phyloP scores from a whole-genome alignment of 306 rosid genomes.

The Casuarina cunninghamiana region DNA sequence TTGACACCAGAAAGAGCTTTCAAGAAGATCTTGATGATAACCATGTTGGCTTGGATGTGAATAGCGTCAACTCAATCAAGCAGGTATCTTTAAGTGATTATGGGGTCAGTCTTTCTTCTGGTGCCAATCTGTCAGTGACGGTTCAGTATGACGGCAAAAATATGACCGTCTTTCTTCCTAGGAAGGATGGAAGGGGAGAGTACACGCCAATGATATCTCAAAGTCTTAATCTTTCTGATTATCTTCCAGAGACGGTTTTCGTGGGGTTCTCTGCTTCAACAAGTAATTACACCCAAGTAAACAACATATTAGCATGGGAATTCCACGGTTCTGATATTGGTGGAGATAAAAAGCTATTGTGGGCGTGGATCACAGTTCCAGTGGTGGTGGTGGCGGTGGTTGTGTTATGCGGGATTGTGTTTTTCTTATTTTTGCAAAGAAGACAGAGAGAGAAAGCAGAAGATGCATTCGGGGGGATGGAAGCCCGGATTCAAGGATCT shows the following conservation, averaged over 20 bases:
- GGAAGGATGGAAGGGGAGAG: slow-evolving; percentile 9
- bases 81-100: slow-evolving; percentile 28
- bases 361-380: slow-evolving; percentile 50
- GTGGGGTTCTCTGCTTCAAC: slow-evolving; percentile 83
- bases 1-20: slow-evolving; percentile 61
- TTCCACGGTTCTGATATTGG: slow-evolving; percentile 29
- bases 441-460: slow-evolving; percentile 24
- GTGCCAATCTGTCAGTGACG: not conserved
- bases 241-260: slow-evolving; percentile 42
- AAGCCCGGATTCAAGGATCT: slow-evolving; percentile 54
- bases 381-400: not conserved
- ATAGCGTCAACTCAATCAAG: slow-evolving; percentile 46
- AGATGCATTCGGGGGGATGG: slow-evolving; percentile 50
- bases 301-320: slow-evolving; percentile 60
- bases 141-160: slow-evolving; percentile 37
- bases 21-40: slow-evolving; percentile 47
- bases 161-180: slow-evolving; percentile 32
- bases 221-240: slow-evolving; percentile 39
- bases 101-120: slow-evolving; percentile 33
- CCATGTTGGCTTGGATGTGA: slow-evolving; percentile 66
- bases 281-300: slow-evolving; percentile 44
- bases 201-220: slow-evolving; percentile 13
- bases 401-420: slow-evolving; percentile 25
- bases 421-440: slow-evolving; percentile 29
- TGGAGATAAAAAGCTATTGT: slow-evolving; percentile 23